Conservation (phyloP, 2,329 filamentous ascomycete genomes). For the Trichophyton equinum region DNA sequence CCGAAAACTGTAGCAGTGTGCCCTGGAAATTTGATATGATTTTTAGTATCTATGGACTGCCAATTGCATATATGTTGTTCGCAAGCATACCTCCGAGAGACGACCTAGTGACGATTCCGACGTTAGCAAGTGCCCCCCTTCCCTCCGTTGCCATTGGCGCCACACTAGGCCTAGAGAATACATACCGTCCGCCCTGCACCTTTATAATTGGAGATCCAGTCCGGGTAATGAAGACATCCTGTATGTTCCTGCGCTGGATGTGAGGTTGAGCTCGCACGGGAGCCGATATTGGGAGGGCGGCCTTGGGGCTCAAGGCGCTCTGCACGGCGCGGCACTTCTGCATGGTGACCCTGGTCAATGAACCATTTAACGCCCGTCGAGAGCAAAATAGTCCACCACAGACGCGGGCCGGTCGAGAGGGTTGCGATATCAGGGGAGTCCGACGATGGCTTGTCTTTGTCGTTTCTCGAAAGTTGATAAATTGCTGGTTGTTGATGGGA, state of each 20-base stretch:
- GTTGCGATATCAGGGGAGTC: not conserved
- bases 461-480: not conserved
- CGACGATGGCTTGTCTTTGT: not conserved
- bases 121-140: constrained; percentile 15
- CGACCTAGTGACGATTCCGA: constrained; percentile 43
- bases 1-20: constrained; percentile 97
- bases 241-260: constrained; percentile 41
- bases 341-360: constrained; percentile 27
- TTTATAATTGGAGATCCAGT: constrained; percentile 93
- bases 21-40: constrained; percentile 39
- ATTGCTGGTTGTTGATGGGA: not conserved
- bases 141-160: constrained; percentile 7
- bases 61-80: constrained; percentile 9
- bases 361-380: constrained; percentile 14
- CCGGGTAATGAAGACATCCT: constrained; percentile 84
- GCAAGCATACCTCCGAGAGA: constrained; percentile 62
- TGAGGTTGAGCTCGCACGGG: constrained; percentile 25
- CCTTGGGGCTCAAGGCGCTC: constrained; percentile 29
- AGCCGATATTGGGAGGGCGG: constrained; percentile 22
- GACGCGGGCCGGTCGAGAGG: not conserved
- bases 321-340: constrained; percentile 35
- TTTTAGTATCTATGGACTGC: not conserved
- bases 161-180: constrained; percentile 11
- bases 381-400: constrained; percentile 3
- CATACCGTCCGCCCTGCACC: constrained; percentile 76